Evolutionary conservation across 257 asterid species (phyloP), one percentile per base, ranked within the genome.

Genomic region (Ballota nigra): DNA sequence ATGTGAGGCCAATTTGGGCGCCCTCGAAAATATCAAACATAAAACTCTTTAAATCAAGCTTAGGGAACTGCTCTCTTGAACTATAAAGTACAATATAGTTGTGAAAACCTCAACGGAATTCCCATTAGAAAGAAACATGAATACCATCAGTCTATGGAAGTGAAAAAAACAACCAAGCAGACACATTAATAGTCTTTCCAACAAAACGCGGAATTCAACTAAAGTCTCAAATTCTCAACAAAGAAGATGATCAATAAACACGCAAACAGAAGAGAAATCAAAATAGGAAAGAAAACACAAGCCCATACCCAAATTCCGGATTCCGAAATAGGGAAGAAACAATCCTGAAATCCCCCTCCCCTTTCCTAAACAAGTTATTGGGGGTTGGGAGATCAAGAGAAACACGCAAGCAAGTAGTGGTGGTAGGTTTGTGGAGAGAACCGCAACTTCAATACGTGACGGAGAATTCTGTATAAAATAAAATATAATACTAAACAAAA

Each of bases 381-480:
- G 51, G 19, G n/a, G 3, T 33, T 75, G 24, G 52, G 56, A 34
- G 15, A 31, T 61, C 8, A 67, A 76, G 61, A 18, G 34, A 67
- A 40, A 29, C 15, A 40, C 47, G 47, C 47, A 40, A 40, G 47
- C 47, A 61, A 57, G 77, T 45, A 15, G 81, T 78, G 71, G 81
- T 78, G 71, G 75, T 20, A 43, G 43, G 71, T 64, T 23, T 63
- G 79, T 56, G 73, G 76, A 71, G 75, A 74, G 65, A 55, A 67
- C 72, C 56, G 66, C 45, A 67, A 53, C 66, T 43, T 55, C 38
- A 15, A 74, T 55, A 56, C 79, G 84, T 68, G 87, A 76, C 70
- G 79, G 84, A 67, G 76, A 78, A 79, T 79, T 40, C 76, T 79
- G 70, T 26, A 33, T 26, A 4, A 66, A 45, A 11, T n/a, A n/a